Conservation (phyloP, 768 basidiomycete species). For the Tricholoma hemisulphureum region DNA sequence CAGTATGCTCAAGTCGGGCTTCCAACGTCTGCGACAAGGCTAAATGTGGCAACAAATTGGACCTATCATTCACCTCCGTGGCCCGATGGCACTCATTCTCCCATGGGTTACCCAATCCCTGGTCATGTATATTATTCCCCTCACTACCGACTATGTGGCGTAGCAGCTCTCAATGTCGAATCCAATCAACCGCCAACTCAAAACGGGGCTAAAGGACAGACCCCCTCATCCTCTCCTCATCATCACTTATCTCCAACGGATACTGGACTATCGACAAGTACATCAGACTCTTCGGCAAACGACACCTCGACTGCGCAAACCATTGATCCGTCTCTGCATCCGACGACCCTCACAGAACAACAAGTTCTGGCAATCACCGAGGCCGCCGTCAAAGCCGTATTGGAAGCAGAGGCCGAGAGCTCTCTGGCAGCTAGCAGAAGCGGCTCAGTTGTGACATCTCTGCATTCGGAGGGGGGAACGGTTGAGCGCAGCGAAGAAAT, state of each 20-base stretch:
- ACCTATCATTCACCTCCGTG: constrained; percentile 36
- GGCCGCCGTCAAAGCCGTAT: constrained; percentile 32
- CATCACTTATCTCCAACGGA: constrained; percentile 3
- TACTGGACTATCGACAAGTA: neutral
- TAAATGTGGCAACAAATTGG: constrained; percentile 42
- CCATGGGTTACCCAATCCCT: constrained; percentile 10
- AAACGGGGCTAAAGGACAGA: constrained; percentile 2
- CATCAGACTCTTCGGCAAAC: neutral
- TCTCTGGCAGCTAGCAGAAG: constrained; percentile 22
- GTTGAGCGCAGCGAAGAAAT: constrained; percentile 3
- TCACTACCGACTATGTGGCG: constrained; percentile 46
- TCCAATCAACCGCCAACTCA: constrained; percentile 9
- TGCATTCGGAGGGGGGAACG: constrained; percentile 5
- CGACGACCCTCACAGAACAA: constrained; percentile 22
- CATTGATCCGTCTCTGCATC: constrained; percentile 28
- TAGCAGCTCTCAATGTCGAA: constrained; percentile 17
- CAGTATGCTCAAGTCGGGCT: constrained; percentile 45
- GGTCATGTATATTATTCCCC: constrained; percentile 33
- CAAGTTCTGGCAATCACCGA: constrained; percentile 27
- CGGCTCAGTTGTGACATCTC: constrained; percentile 10
- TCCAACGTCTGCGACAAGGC: constrained; percentile 54
- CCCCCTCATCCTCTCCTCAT: constrained; percentile 3
- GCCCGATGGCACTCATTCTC: constrained; percentile 30
- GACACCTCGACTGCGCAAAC: constrained; percentile 2
- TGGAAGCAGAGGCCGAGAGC: constrained; percentile 32